phyloP scores from a whole-genome alignment of 108 stramenopile species.

The Mediolabrus comicus region DNA sequence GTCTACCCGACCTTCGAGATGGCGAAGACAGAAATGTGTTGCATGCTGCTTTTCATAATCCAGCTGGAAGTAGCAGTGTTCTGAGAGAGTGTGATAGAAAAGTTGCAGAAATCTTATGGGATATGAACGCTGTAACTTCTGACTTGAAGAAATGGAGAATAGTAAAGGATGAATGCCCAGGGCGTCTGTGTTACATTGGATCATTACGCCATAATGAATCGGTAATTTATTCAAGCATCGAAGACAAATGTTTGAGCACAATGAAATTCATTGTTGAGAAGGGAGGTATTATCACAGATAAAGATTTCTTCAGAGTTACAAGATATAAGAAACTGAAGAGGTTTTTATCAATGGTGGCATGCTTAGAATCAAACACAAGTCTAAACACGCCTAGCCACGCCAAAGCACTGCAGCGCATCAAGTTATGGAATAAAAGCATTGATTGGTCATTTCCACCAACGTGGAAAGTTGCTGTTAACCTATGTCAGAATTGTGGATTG shows the following conservation, averaged over 20 bases:
- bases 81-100: constrained; percentile 32
- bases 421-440: constrained; percentile 10
- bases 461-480: constrained; percentile 27
- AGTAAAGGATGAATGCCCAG: background rate
- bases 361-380: background rate
- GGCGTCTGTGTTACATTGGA: constrained; percentile 16
- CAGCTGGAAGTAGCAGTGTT: background rate
- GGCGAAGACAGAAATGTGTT: constrained; percentile 29
- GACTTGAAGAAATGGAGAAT: constrained; percentile 22
- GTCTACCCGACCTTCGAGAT: constrained; percentile 26
- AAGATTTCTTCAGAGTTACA: constrained; percentile 10
- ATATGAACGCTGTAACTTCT: constrained; percentile 19
- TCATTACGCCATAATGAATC: background rate
- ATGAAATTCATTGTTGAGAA: constrained; percentile 22
- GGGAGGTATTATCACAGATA: constrained; percentile 33
- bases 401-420: background rate
- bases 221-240: constrained; percentile 8
- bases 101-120: constrained; percentile 25
- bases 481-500: constrained; percentile 33
- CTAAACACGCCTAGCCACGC: background rate
- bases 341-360: constrained; percentile 18
- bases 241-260: constrained; percentile 21
- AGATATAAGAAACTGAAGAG: background rate
- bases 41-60: constrained; percentile 34
- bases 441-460: constrained; percentile 44